Base-by-base conservation (phyloP, 495 filamentous ascomycete species). In the Hamigera avellanea region DNA sequence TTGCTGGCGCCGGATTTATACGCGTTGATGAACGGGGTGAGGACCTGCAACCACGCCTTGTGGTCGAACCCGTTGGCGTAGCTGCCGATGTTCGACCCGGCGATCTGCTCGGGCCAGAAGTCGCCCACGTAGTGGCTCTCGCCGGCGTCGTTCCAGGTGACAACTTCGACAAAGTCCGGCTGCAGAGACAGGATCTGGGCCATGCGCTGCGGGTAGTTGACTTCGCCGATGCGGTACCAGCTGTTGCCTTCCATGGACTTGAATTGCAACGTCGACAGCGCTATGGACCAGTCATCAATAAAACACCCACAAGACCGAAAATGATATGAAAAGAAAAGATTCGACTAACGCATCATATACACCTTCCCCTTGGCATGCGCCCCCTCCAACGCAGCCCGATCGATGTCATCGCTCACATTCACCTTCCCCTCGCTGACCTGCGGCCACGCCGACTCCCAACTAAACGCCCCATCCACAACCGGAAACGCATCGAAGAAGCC, bases 91-190 rank as follows among this genome's bases (percentile, higher is more conserved):
- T 4, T 9, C 21, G 21, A 23, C 5, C 21, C 21, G 4, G 21
- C 21, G 21, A 23, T 23, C 9, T 23, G 21, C 21, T 34, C 55
- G 43, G 2, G 38, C 47, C 52, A 55, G 15, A 62, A 38, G 14
- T 63, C 60, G 0, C 66, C 66, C 14, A 68, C 55, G 44, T 70
- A 69, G 39, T 68, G 64, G 37, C 50, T 53, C 39, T 69, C 66
- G 25, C 61, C 61, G 3, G 54, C 62, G 39, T 70, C 63, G 21
- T 59, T 54, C 54, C 55, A 59, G 31, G 54, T 59, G 26, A 59
- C 48, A 2, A 57, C 40, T 21, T 59, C 48, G 3, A 49, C 47
- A 26, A 54, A 46, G 10, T 57, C 51, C 9, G 54, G 45, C 32
- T 41, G 28, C 15, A 54, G 27, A 8, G 37, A 10, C 0, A 58